Conservation (phyloP, 345 rosid species). For the Populus ilicifolia region DNA sequence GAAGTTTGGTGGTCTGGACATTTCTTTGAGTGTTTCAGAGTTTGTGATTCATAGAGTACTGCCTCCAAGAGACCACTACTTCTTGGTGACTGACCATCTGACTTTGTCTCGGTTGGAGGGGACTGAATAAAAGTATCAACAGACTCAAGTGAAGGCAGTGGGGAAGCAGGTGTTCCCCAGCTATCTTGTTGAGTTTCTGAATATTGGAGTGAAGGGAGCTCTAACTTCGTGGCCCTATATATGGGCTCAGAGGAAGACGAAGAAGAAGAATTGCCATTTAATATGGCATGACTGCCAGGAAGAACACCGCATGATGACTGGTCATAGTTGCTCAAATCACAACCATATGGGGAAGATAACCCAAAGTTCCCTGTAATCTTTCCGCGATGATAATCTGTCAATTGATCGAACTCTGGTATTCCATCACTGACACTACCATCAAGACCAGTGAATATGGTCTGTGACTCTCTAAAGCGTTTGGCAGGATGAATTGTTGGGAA, state of each 20-base stretch:
- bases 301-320: constrained; percentile 47
- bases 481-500: constrained; percentile 46
- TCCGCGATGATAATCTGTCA: constrained; percentile 35
- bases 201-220: constrained; percentile 99
- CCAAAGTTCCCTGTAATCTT: constrained; percentile 45
- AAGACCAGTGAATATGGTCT: constrained; percentile 41
- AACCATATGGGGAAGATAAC: constrained; percentile 43
- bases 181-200: constrained; percentile 67
- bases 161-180: constrained; percentile 61
- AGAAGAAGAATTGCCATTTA: constrained; percentile 49
- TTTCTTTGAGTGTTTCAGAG: constrained; percentile 59
- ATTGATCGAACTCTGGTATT: constrained; percentile 43
- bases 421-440: constrained; percentile 42
- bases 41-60: constrained; percentile 74
- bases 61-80: constrained; percentile 93
- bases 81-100: constrained; percentile 53
- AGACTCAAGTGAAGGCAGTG: constrained; percentile 65
- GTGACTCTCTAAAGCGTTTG: constrained; percentile 60
- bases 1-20: constrained; percentile 58
- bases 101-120: constrained; percentile 49
- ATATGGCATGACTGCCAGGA: constrained; percentile 70
- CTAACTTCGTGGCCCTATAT: constrained; percentile 84
- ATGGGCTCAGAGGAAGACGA: constrained; percentile 76
- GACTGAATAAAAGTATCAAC: constrained; percentile 78
- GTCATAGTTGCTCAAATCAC: constrained; percentile 44